Base-by-base conservation (phyloP, 1,139 yeast species). In the Meyerozyma smithsonii region DNA sequence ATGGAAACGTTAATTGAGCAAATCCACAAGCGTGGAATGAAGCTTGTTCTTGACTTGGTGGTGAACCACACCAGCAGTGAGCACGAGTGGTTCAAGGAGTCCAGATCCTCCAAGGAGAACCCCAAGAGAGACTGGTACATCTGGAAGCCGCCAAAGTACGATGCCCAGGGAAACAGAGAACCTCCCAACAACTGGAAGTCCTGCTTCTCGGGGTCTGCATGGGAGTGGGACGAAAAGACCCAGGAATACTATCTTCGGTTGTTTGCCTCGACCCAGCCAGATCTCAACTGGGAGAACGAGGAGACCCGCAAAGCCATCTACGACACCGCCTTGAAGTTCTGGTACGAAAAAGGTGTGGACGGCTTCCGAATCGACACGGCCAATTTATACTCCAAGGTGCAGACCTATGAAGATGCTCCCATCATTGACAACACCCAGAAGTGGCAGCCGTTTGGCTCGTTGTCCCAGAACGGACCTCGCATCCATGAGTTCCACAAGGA, bases 121-220 rank as follows among this genome's bases (percentile, higher is more conserved):
- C 73, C 81, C 15, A 77, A 78, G 59, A 65, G 83, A 53, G 79
- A 77, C 55, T 78, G 83, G 83, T 78, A 76, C 57, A 66, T 75
- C 49, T 77, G 82, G 83, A 68, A 64, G 44, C 68, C 71, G 32
- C 69, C 80, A 17, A 63, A 56, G 43, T 69, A 62, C 51, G 79
- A 72, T 46, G 63, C 52, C 18, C 46, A 68, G 4, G 81, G 81
- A 19, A 62, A 65, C 36, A 66, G 79, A 55, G 64, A 60, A 17
- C 79, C 81, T 19, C 81, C 81, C 17, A 77, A 72, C 60, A 77
- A 77, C 56, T 77, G 83, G 82, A 49, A 51, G 16, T 72, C 80
- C 3, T 59, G 59, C 47, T 77, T 77, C 48, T 66, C 75, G 7
- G 80, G 77, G 4, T 64, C 76, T 15, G 81, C 81, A 5, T 77